Conservation (phyloP, 2,329 filamentous ascomycete species). For the Trichophyton benhamiae region DNA sequence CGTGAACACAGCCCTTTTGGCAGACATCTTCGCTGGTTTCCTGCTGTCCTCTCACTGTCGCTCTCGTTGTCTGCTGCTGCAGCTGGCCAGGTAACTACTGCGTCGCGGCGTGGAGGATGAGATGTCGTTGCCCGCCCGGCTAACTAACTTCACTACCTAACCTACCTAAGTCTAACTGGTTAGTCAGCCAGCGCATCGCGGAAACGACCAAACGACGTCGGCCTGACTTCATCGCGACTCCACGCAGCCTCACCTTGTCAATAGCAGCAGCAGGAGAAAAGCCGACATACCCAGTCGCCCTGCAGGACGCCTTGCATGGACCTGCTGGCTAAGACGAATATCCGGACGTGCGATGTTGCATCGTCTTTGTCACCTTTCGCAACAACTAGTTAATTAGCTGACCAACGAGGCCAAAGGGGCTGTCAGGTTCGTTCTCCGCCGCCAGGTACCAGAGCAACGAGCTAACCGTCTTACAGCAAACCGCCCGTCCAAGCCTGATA, state of each 20-base stretch:
- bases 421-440: neutral
- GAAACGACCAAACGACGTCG: no score
- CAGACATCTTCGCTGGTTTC: slow-evolving; percentile 3
- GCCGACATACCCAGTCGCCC: neutral
- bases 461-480: neutral
- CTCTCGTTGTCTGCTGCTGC: neutral
- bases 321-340: no score
- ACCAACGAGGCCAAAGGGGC: no score
- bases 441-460: neutral
- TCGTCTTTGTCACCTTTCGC: no score
- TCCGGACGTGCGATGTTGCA: no score
- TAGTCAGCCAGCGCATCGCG: neutral
- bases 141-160: neutral
- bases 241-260: no score
- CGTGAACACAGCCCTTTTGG: slow-evolving; percentile 5
- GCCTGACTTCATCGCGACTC: no score
- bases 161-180: no score
- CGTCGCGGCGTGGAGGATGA: neutral
- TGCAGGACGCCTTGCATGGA: neutral
- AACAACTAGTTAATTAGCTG: no score
- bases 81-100: neutral
- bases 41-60: neutral
- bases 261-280: neutral
- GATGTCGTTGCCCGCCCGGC: neutral
- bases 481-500: no score